phyloP scores from a whole-genome alignment of 306 rosid species.

The Argentina anserina region DNA sequence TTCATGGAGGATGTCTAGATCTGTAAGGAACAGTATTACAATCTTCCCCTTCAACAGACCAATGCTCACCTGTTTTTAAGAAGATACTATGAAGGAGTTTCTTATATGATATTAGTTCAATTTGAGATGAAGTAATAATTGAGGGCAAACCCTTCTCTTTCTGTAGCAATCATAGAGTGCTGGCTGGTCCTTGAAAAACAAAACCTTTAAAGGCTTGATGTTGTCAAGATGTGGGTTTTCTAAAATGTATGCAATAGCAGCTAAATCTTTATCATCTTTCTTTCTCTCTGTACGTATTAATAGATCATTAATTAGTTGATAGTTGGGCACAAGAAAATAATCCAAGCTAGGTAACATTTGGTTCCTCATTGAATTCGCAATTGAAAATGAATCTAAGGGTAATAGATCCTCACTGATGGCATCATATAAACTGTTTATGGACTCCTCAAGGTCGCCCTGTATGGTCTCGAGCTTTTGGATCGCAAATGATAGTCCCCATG shows the following conservation, averaged over 20 bases:
- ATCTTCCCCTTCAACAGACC: slow-evolving; percentile 43
- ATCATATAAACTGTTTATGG: neutral
- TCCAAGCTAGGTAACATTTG: neutral
- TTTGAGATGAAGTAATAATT: neutral
- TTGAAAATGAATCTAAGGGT: neutral
- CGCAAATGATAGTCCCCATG: slow-evolving; percentile 72
- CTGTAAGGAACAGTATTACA: slow-evolving; percentile 54
- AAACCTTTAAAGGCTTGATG: slow-evolving; percentile 41
- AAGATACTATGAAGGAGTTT: neutral
- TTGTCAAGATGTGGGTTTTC: slow-evolving; percentile 45
- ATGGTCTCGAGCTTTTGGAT: slow-evolving; percentile 51
- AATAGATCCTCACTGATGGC: slow-evolving; percentile 6
- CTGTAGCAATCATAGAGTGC: slow-evolving; percentile 47
- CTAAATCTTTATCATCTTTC: slow-evolving; percentile 43
- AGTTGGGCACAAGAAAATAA: neutral
- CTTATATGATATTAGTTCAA: neutral
- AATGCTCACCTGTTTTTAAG: slow-evolving; percentile 38
- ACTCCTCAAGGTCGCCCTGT: slow-evolving; percentile 39
- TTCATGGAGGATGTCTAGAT: slow-evolving; percentile 25
- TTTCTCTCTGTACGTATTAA: slow-evolving; percentile 36
- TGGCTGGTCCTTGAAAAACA: slow-evolving; percentile 38
- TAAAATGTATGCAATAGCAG: slow-evolving; percentile 28
- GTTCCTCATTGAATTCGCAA: neutral
- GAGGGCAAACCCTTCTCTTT: slow-evolving; percentile 46
- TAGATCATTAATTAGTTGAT: neutral